Evolutionary conservation across 2,329 filamentous ascomycete species (phyloP), one percentile per base, ranked within the genome.

Genomic region (Xylaria multiplex): DNA sequence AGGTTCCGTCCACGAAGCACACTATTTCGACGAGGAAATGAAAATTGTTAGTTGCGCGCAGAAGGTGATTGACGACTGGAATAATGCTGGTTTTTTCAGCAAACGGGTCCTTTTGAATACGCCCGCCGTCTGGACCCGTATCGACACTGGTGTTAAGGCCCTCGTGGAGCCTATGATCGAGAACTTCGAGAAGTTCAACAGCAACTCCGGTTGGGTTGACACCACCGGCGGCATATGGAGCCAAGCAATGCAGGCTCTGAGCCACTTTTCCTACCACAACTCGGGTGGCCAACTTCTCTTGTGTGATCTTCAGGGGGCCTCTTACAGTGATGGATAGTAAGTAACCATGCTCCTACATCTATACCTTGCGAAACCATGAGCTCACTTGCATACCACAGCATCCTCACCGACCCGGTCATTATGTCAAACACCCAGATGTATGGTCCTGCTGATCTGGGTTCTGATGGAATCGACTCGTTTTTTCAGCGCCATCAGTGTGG

Each of bases 161-260:
- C 74, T 82, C 0, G 45, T 66, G 27, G 79, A 82, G 69, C 79
- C 80, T 1, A 80, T 80, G 69, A 81, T 82, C 57, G 63, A 77
- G 16, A 79, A 80, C 67, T 81, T 80, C 69, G 71, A 79, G 64
- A 82, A 81, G 71, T 81, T 81, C 74, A 82, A 82, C 71, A 82
- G 79, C 75, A 82, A 81, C 67, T 76, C 69, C 1, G 80, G 80
- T 46, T 83, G 80, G 80, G 72, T 27, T 43, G 70, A 79, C 62
- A 67, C 72, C 6, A 66, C 66, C 0, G 62, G 52, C n/a, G 49
- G 37, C 1, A 45, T 53, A 3, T 81, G 79, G 79, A 72, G 74
- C 2, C 66, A 77, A 27, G 76, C 70, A 2, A 81, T 81, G 79
- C 80, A 82, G 68, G 79, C 79, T 0, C 72, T 81, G n/a, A 81